Evolutionary conservation across 805 yeast genomes (phyloP).

Genomic region (Yamadazyma paraphyllophila): DNA sequence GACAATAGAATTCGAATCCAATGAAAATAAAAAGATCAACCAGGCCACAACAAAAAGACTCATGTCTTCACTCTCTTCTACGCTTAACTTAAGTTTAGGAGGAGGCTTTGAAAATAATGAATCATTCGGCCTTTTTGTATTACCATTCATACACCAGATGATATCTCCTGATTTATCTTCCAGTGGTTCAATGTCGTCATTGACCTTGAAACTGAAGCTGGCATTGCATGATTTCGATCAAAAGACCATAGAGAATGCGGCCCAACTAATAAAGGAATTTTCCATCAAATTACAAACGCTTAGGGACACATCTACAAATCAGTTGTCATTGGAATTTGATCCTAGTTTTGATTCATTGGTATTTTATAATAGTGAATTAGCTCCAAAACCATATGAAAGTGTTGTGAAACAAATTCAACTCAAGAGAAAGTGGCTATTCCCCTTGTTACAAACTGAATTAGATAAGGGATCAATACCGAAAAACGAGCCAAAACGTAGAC

Average conservation of each 20-base stretch:
- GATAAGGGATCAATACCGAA: constrained; percentile 19
- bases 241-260: constrained; percentile 32
- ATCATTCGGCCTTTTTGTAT: constrained; percentile 25
- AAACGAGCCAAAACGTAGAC: constrained; percentile 13
- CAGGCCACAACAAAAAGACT: constrained; percentile 31
- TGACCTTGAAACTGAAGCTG: constrained; percentile 18
- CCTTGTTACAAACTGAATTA: constrained; percentile 33
- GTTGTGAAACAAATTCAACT: constrained; percentile 23
- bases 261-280: constrained; percentile 37
- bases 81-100: constrained; percentile 28
- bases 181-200: constrained; percentile 16
- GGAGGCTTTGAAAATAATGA: constrained; percentile 22
- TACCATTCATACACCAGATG: constrained; percentile 34
- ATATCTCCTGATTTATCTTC: constrained; percentile 28
- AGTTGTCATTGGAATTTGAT: constrained; percentile 23
- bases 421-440: constrained; percentile 35
- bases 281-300: constrained; percentile 39
- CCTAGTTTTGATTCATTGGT: constrained; percentile 39
- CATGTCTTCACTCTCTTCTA: constrained; percentile 26
- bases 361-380: constrained; percentile 20
- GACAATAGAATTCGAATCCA: constrained; percentile 36
- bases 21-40: constrained; percentile 36
- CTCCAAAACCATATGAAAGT: constrained; percentile 15
- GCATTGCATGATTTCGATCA: constrained; percentile 29
- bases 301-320: constrained; percentile 33